Evolutionary conservation across 1,284 basidiomycete species (phyloP), one percentile per base, ranked within the genome.

Genomic region (Phenoliferia sp.): DNA sequence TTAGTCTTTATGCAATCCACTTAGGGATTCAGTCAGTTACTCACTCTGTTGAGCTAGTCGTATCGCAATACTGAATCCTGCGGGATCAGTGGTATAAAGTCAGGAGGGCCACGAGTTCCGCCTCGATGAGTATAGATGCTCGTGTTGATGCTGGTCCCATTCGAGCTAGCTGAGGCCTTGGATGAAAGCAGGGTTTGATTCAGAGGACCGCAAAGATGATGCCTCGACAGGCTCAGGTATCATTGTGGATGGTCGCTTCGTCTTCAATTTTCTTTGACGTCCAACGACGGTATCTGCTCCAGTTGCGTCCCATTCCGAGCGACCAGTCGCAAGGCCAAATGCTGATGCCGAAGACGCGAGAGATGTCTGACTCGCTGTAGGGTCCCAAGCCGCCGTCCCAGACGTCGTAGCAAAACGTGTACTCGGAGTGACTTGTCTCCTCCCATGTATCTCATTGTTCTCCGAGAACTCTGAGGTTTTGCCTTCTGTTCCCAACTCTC

Each of bases 331-430:
- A 0, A 59, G 59, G 0, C 55, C 63, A 16, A 63, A 61, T 12
- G 65, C 62, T 3, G 63, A 63, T 1, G 63, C 61, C 3, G 62
- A 59, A 3, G 61, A 60, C 0, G 68, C 70, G 52, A 71, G 69
- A 55, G 64, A 64, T 26, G 67, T 64, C 32, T 66, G 62, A 33
- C 55, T 57, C 15, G 48, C 5, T 6, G 48, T n/a, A 7, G 48
- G 7, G 48, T 52, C 48, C 48, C 48, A 52, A 19, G 48, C 19
- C 5, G 48, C 48, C 7, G 12, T 44, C 22, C 48, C 48, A 12
- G 61, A 63, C 10, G 69, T 54, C 28, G 19, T 33, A 3, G 56
- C 58, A 35, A 61, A 52, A 61, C 36, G 36, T 48, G 65, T 60
- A 55, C 64, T 31, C 0, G 58, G 61, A 19, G 63, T 62, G 44